These are phyloP conservation scores for Glonium stellatum DNA, from an alignment of 495 filamentous ascomycete species.

Conservation along the genomic window DNA sequence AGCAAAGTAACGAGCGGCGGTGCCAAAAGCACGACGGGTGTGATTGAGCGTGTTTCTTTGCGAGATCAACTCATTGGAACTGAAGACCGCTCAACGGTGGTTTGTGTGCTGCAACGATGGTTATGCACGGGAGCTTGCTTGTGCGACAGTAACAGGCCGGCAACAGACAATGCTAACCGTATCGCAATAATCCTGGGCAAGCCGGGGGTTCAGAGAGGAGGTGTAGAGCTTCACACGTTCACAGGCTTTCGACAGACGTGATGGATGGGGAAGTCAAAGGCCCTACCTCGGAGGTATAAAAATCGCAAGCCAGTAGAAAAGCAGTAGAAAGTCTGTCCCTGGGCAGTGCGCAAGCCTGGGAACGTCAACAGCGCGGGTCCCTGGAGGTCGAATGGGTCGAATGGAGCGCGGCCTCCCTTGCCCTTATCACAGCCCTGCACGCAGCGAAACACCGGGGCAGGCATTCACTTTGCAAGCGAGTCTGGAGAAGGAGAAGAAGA, in stretches of 20 bases:
- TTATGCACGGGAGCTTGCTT: too few species aligned
- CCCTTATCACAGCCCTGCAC: neutral
- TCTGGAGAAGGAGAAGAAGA: too few species aligned
- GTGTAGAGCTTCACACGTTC: too few species aligned
- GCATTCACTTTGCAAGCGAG: too few species aligned
- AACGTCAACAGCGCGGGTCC: neutral
- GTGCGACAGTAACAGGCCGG: too few species aligned
- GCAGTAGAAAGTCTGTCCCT: neutral
- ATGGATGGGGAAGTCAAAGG: neutral
- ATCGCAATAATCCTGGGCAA: neutral
- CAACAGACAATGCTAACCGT: too few species aligned
- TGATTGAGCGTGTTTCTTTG: neutral
- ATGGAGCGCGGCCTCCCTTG: too few species aligned
- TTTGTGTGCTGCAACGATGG: too few species aligned
- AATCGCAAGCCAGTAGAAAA: neutral
- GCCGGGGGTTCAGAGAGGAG: neutral
- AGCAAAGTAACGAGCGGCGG: slow-evolving; percentile 17
- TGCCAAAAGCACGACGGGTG: slow-evolving; percentile 5
- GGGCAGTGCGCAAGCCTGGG: neutral
- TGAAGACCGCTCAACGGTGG: neutral
- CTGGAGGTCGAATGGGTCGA: neutral
- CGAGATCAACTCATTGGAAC: neutral
- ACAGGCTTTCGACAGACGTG: too few species aligned
- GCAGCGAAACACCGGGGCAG: neutral
- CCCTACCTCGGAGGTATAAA: neutral